phyloP scores from a whole-genome alignment of 331 rosid species.

The Dryas integrifolia region DNA sequence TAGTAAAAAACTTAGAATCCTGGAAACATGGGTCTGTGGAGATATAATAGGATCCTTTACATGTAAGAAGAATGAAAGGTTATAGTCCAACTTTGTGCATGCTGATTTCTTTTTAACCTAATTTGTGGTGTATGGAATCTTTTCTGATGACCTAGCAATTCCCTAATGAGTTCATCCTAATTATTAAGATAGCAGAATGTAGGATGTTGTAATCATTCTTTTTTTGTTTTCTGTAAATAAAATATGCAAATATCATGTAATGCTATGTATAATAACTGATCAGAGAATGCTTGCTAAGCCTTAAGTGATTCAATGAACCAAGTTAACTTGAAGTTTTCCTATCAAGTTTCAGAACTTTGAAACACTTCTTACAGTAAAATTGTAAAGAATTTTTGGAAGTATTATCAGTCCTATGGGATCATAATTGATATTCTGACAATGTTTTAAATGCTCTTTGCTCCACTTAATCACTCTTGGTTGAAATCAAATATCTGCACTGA shows the following conservation, averaged over 20 bases:
- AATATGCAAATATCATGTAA: too few relatives aligned
- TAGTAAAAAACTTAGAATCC: not conserved
- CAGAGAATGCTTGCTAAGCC: not conserved
- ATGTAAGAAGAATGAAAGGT: not conserved
- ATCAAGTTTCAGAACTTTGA: not conserved
- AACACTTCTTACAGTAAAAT: not conserved
- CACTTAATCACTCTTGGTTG: not conserved
- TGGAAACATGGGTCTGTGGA: not conserved
- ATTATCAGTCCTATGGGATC: not conserved
- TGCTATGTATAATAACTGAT: not conserved
- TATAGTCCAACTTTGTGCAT: not conserved
- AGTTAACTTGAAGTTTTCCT: not conserved
- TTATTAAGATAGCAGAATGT: too few relatives aligned
- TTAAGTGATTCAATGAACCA: conserved; percentile 2
- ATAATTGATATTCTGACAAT: not conserved
- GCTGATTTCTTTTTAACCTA: not conserved
- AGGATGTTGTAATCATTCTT: too few relatives aligned
- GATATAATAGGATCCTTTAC: not conserved
- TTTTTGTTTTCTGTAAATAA: too few relatives aligned
- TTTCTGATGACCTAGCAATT: too few relatives aligned
- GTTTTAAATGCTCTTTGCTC: not conserved
- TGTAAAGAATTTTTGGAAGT: not conserved
- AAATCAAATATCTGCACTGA: not conserved
- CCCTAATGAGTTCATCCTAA: too few relatives aligned
- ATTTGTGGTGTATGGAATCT: not conserved